phyloP scores from a whole-genome alignment of 257 asterid genomes.

The Fraxinus quadrangulata region DNA sequence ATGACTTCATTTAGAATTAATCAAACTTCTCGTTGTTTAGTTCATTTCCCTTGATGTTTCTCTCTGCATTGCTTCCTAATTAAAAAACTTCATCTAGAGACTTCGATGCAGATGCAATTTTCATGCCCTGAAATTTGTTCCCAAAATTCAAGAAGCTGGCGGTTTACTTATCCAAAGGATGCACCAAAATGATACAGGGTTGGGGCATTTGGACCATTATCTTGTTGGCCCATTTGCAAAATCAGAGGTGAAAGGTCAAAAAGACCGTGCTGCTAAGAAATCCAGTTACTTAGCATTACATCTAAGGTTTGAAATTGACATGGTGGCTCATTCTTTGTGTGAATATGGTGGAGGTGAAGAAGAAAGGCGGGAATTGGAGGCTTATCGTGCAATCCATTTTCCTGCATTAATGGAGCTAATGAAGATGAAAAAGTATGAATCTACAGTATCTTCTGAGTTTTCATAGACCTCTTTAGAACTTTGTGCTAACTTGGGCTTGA shows the following conservation, averaged over 20 bases:
- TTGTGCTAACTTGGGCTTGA: neutral
- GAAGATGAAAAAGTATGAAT: conserved; percentile 58
- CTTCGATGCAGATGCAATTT: conserved; percentile 99
- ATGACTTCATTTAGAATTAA: conserved; percentile 13
- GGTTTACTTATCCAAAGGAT: conserved; percentile 80
- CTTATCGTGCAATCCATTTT: conserved; percentile 76
- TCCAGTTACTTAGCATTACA: conserved; percentile 85
- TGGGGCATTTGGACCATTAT: conserved; percentile 79
- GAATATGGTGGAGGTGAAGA: conserved; percentile 92
- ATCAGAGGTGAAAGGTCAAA: conserved; percentile 48
- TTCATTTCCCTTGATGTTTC: conserved; percentile 23
- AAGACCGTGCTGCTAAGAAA: conserved; percentile 48
- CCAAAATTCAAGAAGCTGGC: conserved; percentile 88
- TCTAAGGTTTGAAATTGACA: conserved; percentile 96
- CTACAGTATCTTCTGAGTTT: conserved; percentile 12
- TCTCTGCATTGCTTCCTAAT: conserved; percentile 65
- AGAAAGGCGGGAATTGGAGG: conserved; percentile 72
- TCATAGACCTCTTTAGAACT: conserved; percentile 14
- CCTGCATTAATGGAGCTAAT: conserved; percentile 75
- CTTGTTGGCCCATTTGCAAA: conserved; percentile 82
- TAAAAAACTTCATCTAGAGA: conserved; percentile 84
- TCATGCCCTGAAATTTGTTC: conserved; percentile 87
- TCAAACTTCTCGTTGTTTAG: conserved; percentile 16
- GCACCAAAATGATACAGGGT: conserved; percentile 77
- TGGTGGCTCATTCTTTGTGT: conserved; percentile 98